Conservation (phyloP, 73 alveolate species). For the Stentor coeruleus region DNA sequence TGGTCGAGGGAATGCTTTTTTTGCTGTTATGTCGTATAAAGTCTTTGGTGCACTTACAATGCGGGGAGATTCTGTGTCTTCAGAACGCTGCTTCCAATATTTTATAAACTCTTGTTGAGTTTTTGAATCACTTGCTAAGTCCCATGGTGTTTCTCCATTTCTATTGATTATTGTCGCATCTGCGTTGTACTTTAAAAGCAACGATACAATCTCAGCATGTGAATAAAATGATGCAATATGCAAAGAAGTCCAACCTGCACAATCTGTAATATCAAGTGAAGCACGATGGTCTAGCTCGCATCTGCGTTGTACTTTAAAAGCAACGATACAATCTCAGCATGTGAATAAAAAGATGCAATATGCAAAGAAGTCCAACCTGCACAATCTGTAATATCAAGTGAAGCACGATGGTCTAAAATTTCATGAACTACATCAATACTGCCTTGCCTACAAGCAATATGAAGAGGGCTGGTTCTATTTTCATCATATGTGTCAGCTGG, state of each 20-base stretch:
- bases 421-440: conserved; percentile 15
- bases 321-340: neutral
- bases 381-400: conserved; percentile 25
- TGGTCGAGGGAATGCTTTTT: conserved; percentile 23
- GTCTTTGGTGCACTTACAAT: too few relatives aligned
- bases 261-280: conserved; percentile 21
- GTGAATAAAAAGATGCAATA: conserved; percentile 12
- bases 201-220: neutral
- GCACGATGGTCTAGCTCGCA: conserved; percentile 31
- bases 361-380: conserved; percentile 28
- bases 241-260: conserved; percentile 26
- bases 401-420: conserved; percentile 22
- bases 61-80: neutral
- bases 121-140: conserved; percentile 15
- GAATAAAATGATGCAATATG: conserved; percentile 24
- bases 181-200: conserved; percentile 12
- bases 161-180: conserved; percentile 23
- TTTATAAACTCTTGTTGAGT: conserved; percentile 22
- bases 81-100: neutral
- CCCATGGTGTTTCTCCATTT: conserved; percentile 30
- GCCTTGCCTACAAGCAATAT: conserved; percentile 28
- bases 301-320: conserved; percentile 19
- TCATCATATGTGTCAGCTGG: conserved; percentile 28
- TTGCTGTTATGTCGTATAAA: neutral
- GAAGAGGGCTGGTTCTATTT: conserved; percentile 30